Evolutionary conservation across 805 yeast genomes (phyloP), one percentile per base, ranked within the genome.

Genomic region (Saccharomycopsis sp.): DNA sequence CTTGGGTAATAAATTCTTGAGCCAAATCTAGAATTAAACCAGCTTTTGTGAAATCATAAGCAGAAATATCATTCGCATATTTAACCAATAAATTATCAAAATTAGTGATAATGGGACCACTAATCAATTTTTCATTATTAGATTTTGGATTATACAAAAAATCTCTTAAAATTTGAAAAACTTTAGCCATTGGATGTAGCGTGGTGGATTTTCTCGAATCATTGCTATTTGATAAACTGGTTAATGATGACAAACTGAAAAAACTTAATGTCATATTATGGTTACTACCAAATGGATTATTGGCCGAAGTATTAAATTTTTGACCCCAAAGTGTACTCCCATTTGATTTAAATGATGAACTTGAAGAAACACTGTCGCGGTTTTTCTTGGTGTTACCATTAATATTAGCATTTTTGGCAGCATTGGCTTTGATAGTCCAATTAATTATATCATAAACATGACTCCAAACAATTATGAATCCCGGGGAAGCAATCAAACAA

Each of bases 361-460:
- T 17, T 2, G 17, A 12, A 25, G 8, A 13, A 5, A 14, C 10
- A 19, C 20, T 29, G 10, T 33, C 27, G 12, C 15, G 21, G 14
- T 29, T 33, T n/a, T 20, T 26, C 6, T 23, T 20, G n/a, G 8
- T 32, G 13, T 34, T 40, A 6, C 13, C 13, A 13, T 19, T 12
- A 9, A 20, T 20, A n/a, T 17, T 15, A 6, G 26, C 14, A 17
- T 21, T 20, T 6, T 29, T 41, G 12, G 45, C 21, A 20, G 35
- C 33, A 27, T 37, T 33, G n/a, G 33, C 30, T 30, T 44, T 40
- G 21, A 46, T 37, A 9, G 52, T 44, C 37, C 40, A 36, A 12
- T 27, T 34, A 2, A 66, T 56, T 18, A 64, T 58, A 51, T 70
- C 76, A 46, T 58, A 61, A 17, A 71, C 49, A 51, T 73, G 78